A percentile compares a stretch with the other conserved stretches of the same genome.
Evolutionary conservation across 208 protist species (phyloP).

Genomic region (Leishmania turanica): DNA sequence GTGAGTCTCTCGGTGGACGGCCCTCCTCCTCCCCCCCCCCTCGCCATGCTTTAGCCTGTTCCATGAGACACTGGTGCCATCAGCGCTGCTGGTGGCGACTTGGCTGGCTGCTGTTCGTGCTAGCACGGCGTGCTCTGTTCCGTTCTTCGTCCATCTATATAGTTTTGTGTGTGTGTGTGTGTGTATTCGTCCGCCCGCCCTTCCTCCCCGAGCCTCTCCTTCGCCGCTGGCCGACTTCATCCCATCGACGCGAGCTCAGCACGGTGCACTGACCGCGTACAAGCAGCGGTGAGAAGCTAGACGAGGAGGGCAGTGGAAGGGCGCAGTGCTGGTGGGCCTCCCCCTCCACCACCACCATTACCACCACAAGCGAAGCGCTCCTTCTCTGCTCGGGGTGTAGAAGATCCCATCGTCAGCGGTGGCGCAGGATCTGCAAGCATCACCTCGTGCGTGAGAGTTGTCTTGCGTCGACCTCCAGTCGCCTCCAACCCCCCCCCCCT

Average conservation of each 20-base stretch:
- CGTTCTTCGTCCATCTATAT: no score
- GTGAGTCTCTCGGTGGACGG: no score
- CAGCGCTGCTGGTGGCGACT: background rate
- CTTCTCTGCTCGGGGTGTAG: no score
- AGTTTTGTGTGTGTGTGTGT: no score
- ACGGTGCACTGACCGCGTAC: no score
- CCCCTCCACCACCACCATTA: no score
- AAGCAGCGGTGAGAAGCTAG: no score
- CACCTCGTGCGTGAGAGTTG: background rate
- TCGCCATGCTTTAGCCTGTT: background rate
- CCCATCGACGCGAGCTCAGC: background rate
- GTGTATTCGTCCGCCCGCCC: no score
- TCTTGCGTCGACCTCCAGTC: background rate
- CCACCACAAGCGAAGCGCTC: no score
- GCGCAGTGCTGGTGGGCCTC: no score
- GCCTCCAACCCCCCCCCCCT: background rate
- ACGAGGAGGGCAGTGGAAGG: no score
- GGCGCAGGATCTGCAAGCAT: background rate
- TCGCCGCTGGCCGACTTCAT: background rate
- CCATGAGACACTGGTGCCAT: background rate
- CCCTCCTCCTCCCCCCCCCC: slow-evolving; percentile 3
- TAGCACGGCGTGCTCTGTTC: background rate
- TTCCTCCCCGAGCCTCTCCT: background rate
- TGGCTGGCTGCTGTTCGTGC: background rate
- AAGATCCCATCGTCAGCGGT: background rate